phyloP scores from a whole-genome alignment of 495 filamentous ascomycete species.

The Xylaria castorea region DNA sequence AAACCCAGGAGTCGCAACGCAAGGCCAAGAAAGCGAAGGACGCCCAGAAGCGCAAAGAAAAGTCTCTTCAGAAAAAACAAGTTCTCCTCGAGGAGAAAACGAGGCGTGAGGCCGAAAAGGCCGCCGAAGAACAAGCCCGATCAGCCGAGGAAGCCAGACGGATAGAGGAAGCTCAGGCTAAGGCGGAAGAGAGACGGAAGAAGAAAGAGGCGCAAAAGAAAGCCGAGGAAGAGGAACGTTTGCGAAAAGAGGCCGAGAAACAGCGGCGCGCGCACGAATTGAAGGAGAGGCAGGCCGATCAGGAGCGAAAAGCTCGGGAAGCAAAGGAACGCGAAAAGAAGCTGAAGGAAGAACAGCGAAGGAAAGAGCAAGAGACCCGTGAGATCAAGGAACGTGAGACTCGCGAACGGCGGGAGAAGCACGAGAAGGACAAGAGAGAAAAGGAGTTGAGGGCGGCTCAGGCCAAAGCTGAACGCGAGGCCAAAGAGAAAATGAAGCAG shows the following conservation, averaged over 20 bases:
- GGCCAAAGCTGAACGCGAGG: slow-evolving; percentile 55
- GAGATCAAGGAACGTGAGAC: slow-evolving; percentile 69
- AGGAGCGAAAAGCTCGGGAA: slow-evolving; percentile 79
- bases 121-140: slow-evolving; percentile 82
- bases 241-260: slow-evolving; percentile 79
- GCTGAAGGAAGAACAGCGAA: slow-evolving; percentile 63
- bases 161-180: slow-evolving; percentile 76
- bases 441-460: slow-evolving; percentile 52
- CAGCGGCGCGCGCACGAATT: slow-evolving; percentile 80
- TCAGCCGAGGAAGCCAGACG: slow-evolving; percentile 80
- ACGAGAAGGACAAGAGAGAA: slow-evolving; percentile 64
- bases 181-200: slow-evolving; percentile 87
- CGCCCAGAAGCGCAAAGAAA: slow-evolving; percentile 91
- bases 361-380: slow-evolving; percentile 57
- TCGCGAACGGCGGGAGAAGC: slow-evolving; percentile 71
- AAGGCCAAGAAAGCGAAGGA: slow-evolving; percentile 94
- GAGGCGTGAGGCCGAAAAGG: slow-evolving; percentile 84
- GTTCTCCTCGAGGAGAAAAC: slow-evolving; percentile 89
- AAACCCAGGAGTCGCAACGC: slow-evolving; percentile 71
- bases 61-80: slow-evolving; percentile 81
- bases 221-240: slow-evolving; percentile 84
- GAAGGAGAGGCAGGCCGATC: slow-evolving; percentile 80
- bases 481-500: slow-evolving; percentile 59
- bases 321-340: slow-evolving; percentile 69
- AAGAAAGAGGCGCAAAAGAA: slow-evolving; percentile 93